phyloP scores from a whole-genome alignment of 164 flowering plant species.

The Chimonanthus praecox region DNA sequence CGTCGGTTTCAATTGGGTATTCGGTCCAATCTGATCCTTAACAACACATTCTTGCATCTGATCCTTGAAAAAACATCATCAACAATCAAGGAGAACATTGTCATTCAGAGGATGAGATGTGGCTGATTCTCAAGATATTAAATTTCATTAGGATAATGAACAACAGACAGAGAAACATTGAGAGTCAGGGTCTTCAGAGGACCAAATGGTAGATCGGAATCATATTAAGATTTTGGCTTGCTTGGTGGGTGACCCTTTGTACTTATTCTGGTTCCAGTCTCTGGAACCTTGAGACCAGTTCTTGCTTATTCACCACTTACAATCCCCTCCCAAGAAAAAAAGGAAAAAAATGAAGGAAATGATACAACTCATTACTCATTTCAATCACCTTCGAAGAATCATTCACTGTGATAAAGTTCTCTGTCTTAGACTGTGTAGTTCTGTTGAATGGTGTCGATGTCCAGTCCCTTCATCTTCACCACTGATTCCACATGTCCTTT shows the following conservation, averaged over 20 bases:
- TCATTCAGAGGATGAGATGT: no score
- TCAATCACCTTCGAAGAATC: neutral
- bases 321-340: neutral
- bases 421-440: constrained; percentile 18
- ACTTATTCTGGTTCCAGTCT: neutral
- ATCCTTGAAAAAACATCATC: no score
- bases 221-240: neutral
- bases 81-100: no score
- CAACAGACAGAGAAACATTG: no score
- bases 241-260: neutral
- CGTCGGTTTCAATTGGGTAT: no score
- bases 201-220: no score
- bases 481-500: constrained; percentile 27
- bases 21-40: no score
- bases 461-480: constrained; percentile 23
- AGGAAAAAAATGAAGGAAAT: neutral
- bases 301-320: neutral
- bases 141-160: no score
- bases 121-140: no score
- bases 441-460: constrained; percentile 22
- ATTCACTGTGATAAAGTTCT: neutral
- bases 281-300: neutral
- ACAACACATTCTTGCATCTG: no score
- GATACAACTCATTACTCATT: no score
- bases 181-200: no score